Evolutionary conservation across 2,329 filamentous ascomycete species (phyloP), one percentile per base, ranked within the genome.

Genomic region (Pseudogymnoascus sp.): DNA sequence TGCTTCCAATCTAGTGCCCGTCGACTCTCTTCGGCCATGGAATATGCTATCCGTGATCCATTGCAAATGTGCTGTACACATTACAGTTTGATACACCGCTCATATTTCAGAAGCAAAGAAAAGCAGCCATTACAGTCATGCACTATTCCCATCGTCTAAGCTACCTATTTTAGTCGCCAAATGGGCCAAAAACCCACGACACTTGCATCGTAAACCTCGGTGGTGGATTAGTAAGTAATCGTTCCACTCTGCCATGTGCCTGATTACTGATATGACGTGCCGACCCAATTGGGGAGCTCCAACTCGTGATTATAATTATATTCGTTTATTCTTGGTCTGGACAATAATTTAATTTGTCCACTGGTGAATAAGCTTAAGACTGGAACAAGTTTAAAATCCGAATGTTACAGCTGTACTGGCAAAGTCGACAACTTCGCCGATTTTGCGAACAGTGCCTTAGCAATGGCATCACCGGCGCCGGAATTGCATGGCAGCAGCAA

Each of bases 261-360:
- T 52, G 45, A 31, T 31, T 52, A 52, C 45, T 52, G 45, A 52
- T 52, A 52, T 52, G 45, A 52, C 45, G 45, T 52, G 45, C 3
- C 26, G 23, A 52, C 26, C 43, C 12, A 31, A 52, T 52, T 16
- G n/a, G 45, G 45, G n/a, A 12, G 7, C 10, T 16, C 45, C 26
- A 7, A 52, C 45, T 31, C 45, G 45, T 31, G 45, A 31, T 31
- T 52, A 52, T 52, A n/a, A 52, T 11, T 52, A 31, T 16, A 31
- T 12, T 16, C 26, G 5, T 31, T 31, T 23, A 52, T 52, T 16
- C 26, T 52, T 16, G 7, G 12, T 19, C n/a, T 31, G 45, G 16
- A 52, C 12, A 52, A 31, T 2, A 2, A 6, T 31, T 52, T 31
- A 16, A 10, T 31, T 52, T 31, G 29, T 16, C 45, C 11, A 52